Evolutionary conservation across 2,329 filamentous ascomycete species (phyloP).

Genomic region (Trichoderma simmonsii): DNA sequence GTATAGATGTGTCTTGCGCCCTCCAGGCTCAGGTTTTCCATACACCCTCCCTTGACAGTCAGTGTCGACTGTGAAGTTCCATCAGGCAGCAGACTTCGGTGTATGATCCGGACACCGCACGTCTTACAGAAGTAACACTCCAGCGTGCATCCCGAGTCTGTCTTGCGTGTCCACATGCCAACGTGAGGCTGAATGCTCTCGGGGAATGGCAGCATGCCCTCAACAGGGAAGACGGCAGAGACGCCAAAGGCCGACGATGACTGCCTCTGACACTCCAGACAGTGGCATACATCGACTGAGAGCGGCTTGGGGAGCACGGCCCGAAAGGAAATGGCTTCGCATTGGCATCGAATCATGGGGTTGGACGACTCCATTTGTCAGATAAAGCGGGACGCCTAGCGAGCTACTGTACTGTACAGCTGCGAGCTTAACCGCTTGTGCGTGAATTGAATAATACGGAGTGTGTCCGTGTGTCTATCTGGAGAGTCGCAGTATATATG

Average conservation of each 20-base stretch:
- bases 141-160: constrained; percentile 40
- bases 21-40: constrained; percentile 41
- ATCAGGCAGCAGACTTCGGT: constrained; percentile 39
- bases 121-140: constrained; percentile 43
- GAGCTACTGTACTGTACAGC: too few species aligned
- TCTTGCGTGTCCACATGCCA: constrained; percentile 37
- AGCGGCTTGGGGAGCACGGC: constrained; percentile 35
- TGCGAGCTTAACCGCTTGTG: background rate
- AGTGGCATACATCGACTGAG: constrained; percentile 45
- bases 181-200: constrained; percentile 33
- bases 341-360: constrained; percentile 37
- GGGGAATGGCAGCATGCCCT: constrained; percentile 40
- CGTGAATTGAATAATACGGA: background rate
- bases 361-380: constrained; percentile 17
- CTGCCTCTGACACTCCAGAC: constrained; percentile 44
- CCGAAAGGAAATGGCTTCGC: constrained; percentile 37
- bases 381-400: background rate
- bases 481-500: background rate
- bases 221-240: constrained; percentile 42
- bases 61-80: constrained; percentile 37
- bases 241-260: constrained; percentile 45
- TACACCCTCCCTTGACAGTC: constrained; percentile 46
- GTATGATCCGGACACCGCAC: constrained; percentile 48
- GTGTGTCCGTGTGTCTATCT: background rate
- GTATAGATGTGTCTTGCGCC: constrained; percentile 45